Percentiles rank a stretch among this genome's conserved stretches.
Evolutionary conservation across 345 rosid genomes (phyloP).

Genomic region (Bruguiera gymnorhiza): DNA sequence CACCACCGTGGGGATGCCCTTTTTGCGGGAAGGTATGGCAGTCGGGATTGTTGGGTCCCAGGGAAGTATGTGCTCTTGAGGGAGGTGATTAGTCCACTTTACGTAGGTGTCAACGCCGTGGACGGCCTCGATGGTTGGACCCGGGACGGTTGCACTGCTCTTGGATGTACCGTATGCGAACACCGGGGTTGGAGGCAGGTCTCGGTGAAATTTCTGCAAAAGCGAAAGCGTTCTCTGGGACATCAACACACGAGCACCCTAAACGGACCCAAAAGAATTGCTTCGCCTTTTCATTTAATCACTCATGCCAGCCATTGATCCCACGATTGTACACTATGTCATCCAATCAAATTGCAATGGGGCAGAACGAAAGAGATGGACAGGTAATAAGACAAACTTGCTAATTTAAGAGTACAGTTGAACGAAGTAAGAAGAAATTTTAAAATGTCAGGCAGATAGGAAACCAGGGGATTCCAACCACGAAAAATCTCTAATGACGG

Average conservation of each 20-base stretch:
- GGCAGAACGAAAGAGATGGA: too few relatives aligned
- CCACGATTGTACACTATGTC: too few relatives aligned
- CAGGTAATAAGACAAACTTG: too few relatives aligned
- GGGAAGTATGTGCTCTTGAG: conserved; percentile 72
- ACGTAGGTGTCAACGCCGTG: conserved; percentile 55
- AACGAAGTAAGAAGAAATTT: too few relatives aligned
- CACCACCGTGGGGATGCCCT: conserved; percentile 86
- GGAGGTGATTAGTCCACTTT: conserved; percentile 87
- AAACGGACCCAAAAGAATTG: too few relatives aligned
- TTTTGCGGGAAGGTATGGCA: conserved; percentile 38
- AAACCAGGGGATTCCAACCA: too few relatives aligned
- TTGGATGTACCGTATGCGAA: conserved; percentile 70
- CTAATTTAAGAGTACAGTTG: too few relatives aligned
- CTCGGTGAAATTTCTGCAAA: conserved; percentile 80
- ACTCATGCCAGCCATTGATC: too few relatives aligned
- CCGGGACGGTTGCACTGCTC: conserved; percentile 67
- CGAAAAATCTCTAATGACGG: too few relatives aligned
- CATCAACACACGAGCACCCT: not conserved
- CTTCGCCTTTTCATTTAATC: too few relatives aligned
- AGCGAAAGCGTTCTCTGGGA: not conserved
- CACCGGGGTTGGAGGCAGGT: conserved; percentile 75
- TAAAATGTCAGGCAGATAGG: too few relatives aligned
- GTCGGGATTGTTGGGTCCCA: conserved; percentile 90
- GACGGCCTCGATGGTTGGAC: conserved; percentile 88
- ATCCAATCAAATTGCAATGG: too few relatives aligned